A percentile compares a stretch with the other conserved stretches of the same genome.
Conservation (phyloP, 495 filamentous ascomycete species). For the Cryomyces minteri region DNA sequence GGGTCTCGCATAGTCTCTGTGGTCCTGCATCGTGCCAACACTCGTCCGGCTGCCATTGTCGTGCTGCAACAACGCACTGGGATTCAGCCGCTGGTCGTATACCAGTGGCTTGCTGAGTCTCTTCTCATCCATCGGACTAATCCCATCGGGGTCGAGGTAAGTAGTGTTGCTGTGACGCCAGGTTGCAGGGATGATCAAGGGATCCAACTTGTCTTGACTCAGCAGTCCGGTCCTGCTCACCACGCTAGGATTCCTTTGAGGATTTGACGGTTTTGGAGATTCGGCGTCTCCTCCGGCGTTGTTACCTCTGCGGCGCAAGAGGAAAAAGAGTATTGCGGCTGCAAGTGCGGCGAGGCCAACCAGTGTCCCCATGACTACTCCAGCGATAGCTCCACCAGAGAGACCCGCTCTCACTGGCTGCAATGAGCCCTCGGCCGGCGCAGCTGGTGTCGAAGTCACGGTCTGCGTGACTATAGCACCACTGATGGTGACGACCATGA, state of each 20-base stretch:
- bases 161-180: background rate
- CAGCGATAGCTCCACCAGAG: constrained; percentile 7
- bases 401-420: constrained; percentile 2
- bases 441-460: constrained; percentile 4
- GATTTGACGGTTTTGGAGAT: background rate
- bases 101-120: constrained; percentile 7
- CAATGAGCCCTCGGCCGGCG: background rate
- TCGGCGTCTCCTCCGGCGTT: background rate
- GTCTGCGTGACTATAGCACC: constrained; percentile 8
- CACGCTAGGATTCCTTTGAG: constrained; percentile 7
- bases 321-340: constrained; percentile 2
- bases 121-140: background rate
- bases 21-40: constrained; percentile 5
- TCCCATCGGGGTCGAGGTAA: background rate
- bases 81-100: constrained; percentile 12
- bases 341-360: constrained; percentile 3
- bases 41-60: constrained; percentile 9
- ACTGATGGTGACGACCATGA: constrained; percentile 6
- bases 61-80: constrained; percentile 7
- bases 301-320: constrained; percentile 2
- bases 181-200: background rate
- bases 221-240: constrained; percentile 11
- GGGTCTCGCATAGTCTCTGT: constrained; percentile 8
- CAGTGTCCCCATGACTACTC: constrained; percentile 6
- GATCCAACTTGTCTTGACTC: background rate